Evolutionary conservation across 352 stramenopile genomes (phyloP).

Genomic region (Globisporangium mamillatum): DNA sequence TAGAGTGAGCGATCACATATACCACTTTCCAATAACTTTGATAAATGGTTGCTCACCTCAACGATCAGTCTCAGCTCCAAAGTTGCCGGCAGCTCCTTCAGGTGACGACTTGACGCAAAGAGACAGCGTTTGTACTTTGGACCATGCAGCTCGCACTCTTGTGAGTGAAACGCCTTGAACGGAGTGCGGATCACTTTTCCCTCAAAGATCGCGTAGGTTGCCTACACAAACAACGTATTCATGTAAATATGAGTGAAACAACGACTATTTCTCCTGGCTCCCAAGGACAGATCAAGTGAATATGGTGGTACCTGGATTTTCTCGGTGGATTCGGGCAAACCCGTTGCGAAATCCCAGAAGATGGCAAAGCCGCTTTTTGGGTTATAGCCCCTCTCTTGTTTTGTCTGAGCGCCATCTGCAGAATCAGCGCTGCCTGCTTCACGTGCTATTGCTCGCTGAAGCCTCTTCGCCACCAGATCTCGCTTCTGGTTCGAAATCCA

Average conservation of each 20-base stretch:
- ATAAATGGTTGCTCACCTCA: constrained; percentile 26
- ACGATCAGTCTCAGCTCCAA: constrained; percentile 32
- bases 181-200: constrained; percentile 31
- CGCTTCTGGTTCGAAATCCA: constrained; percentile 56
- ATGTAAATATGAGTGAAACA: not conserved
- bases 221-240: constrained; percentile 16
- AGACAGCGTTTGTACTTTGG: constrained; percentile 29
- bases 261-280: too few species aligned
- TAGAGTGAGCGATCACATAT: not conserved
- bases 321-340: constrained; percentile 22
- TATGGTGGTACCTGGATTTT: constrained; percentile 32
- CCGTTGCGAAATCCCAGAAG: constrained; percentile 45
- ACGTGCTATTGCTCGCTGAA: constrained; percentile 37
- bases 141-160: constrained; percentile 27
- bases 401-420: not conserved
- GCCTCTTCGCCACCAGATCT: constrained; percentile 35
- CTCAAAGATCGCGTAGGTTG: constrained; percentile 53
- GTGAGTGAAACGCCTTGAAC: constrained; percentile 36
- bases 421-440: constrained; percentile 11
- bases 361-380: constrained; percentile 36
- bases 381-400: constrained; percentile 24
- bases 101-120: constrained; percentile 27
- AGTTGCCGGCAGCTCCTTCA: constrained; percentile 31
- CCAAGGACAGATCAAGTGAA: too few species aligned
- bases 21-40: not conserved